Evolutionary conservation across 331 rosid genomes (phyloP), one percentile per base, ranked within the genome.

Genomic region (Ulmus americana): DNA sequence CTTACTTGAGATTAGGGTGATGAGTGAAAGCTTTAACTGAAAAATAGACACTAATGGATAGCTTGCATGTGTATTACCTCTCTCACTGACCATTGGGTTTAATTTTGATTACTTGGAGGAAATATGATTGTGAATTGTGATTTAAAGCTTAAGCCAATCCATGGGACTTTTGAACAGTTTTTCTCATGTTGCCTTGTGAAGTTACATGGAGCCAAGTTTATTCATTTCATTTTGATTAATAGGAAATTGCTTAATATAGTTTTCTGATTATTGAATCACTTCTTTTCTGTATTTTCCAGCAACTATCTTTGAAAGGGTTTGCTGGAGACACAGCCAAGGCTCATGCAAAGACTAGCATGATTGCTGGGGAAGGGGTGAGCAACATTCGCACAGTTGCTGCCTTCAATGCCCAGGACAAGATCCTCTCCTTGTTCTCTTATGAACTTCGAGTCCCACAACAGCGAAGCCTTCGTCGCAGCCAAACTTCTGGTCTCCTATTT

Each of bases 241-340:
- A 46, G 44, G 13, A 14, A 47, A 15, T 58, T 65, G 47, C 39
- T 9, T 43, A 28, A 5, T 45, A 8, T 9, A 54, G 47, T 58
- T 71, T 69, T 65, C 69, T 50, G 38, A 64, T 71, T 47, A 39
- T 64, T 59, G 14, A 55, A 39, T 3, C 1, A 56, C 16, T 64
- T 51, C 13, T 41, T 42, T 7, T 63, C 65, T 81, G 72, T 61
- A 65, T 71, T 73, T 15, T 13, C 39, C 83, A 94, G 99, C 99
- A 94, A 94, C 85, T 94, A 39, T 94, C 95, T 38, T 86, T 94
- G 1, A 94, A 94, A 71, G 99, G 99, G n/a, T 94, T 94, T 66
- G 99, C 99, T 4, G 99, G 99, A 62, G 99, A 94, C 84, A 94
- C 99, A 8, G 99, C 99, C 41, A 87, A 94, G 77, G 97, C 99